Evolutionary conservation across 345 rosid genomes (phyloP).

Genomic region (Populus nigra): DNA sequence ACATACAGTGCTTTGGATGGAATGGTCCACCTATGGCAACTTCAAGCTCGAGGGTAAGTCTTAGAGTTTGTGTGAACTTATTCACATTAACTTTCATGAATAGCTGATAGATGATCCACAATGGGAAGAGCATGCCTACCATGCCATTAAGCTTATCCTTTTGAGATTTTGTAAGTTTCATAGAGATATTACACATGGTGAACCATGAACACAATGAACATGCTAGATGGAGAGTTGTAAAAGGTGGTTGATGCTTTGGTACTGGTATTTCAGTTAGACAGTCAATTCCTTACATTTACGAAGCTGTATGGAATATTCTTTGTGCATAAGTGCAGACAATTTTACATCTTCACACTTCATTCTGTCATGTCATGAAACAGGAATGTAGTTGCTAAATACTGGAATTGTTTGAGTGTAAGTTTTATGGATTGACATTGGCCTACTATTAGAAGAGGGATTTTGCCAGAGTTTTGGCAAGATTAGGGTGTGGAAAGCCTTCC

Average conservation of each 20-base stretch:
- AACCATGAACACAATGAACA: not conserved
- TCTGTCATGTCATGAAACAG: not conserved
- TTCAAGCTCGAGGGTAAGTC: slow-evolving; percentile 35
- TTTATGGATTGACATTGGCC: not conserved
- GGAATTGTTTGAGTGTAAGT: not conserved
- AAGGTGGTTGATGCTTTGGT: not conserved
- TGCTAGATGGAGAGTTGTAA: slow-evolving; percentile 7
- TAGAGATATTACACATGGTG: not conserved
- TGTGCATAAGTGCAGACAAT: not conserved
- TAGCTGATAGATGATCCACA: not conserved
- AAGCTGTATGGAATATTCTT: not conserved
- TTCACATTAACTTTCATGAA: not conserved
- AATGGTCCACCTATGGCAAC: slow-evolving; percentile 41
- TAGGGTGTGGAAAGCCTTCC: not conserved
- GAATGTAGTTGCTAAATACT: not conserved
- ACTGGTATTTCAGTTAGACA: not conserved
- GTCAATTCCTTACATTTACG: not conserved
- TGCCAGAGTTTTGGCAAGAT: not conserved
- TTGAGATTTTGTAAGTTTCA: not conserved
- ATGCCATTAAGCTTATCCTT: not conserved
- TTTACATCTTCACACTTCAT: not conserved
- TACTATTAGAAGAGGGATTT: not conserved
- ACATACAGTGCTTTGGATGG: slow-evolving; percentile 45
- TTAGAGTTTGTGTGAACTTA: not conserved
- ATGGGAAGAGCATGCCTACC: not conserved